Conservation (phyloP, 1,284 basidiomycete genomes). For the Kalmanozyma brasiliensis region DNA sequence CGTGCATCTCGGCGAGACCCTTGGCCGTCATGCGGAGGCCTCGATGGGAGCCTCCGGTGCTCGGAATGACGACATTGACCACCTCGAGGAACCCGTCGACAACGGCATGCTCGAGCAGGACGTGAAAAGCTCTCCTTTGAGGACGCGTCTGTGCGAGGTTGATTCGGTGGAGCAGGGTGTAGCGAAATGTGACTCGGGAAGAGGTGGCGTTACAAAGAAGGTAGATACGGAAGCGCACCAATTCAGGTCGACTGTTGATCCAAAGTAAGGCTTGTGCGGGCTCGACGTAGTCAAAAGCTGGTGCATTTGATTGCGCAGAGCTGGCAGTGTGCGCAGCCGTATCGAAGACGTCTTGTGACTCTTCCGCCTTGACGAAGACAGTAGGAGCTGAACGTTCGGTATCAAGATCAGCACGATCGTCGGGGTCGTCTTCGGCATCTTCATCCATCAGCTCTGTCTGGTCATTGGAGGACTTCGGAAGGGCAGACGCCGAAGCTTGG, state of each 20-base stretch:
- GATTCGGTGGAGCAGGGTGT: slow-evolving; percentile 25
- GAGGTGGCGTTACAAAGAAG: slow-evolving; percentile 25
- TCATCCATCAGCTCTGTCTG: slow-evolving; percentile 6
- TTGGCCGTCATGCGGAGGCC: slow-evolving; percentile 41
- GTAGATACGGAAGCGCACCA: slow-evolving; percentile 47
- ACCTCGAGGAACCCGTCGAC: slow-evolving; percentile 43
- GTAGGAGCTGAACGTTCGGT: slow-evolving; percentile 15
- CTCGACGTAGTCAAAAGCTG: slow-evolving; percentile 39
- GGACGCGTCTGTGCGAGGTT: slow-evolving; percentile 3
- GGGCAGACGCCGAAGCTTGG: background rate
- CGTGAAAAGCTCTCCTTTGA: slow-evolving; percentile 13
- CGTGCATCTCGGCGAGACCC: slow-evolving; percentile 35
- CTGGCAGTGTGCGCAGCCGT: background rate
- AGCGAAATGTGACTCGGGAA: slow-evolving; percentile 29
- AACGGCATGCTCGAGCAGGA: slow-evolving; percentile 34
- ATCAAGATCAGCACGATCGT: slow-evolving; percentile 11
- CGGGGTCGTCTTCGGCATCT: slow-evolving; percentile 7
- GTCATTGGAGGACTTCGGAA: background rate
- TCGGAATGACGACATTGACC: slow-evolving; percentile 22
- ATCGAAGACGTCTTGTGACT: slow-evolving; percentile 4
- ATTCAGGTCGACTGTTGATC: slow-evolving; percentile 52
- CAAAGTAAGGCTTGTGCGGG: slow-evolving; percentile 39
- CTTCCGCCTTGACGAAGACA: slow-evolving; percentile 31
- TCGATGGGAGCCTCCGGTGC: slow-evolving; percentile 10
- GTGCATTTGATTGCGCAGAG: background rate